Base-by-base conservation (phyloP, 768 basidiomycete species). In the Panellus pusillus region DNA sequence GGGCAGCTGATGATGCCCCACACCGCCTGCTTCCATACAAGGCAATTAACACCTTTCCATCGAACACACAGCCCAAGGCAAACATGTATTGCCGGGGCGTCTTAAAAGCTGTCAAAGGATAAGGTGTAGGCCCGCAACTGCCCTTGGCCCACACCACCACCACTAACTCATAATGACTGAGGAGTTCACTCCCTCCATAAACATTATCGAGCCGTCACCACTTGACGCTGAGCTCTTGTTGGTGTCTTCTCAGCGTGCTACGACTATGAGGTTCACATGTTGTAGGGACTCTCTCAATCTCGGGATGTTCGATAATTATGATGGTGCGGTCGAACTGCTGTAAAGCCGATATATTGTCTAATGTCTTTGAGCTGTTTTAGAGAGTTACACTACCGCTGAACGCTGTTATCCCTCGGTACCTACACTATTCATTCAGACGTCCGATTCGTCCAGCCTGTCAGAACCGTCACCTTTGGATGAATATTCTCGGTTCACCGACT, bases 291-390 rank as follows among this genome's bases (percentile, higher is more conserved):
- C 54, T 9, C 17, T 55, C 2, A 39, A 46, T 9, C 17, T 55
- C 2, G 47, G 46, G 20, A 38, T 52, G 54, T 60, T 49, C 43
- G 47, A 63, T 60, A 32, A 67, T 65, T 41, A 41, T 47, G n/a
- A 40, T 9, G 32, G 32, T 57, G 44, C 17, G 38, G 46, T 36
- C 9, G 32, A 35, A 7, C 32, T 35, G 32, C 7, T 35, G 32
- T 35, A 14, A 7, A 11, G 32, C 9, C 32, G 24, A 24, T 35
- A 9, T 3, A 35, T 35, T 14, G 32, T 35, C 9, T 35, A 14
- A 9, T 35, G 32, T 24, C 47, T 49, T 27, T 49, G 20, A 4
- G 37, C 37, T 46, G 44, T 50, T n/a, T 19, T 41, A 56, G 55
- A 50, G 44, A 46, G 43, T 20, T 42, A 47, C 44, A 15, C 20